A percentile compares a stretch with the other conserved stretches of the same genome.
phyloP scores from a whole-genome alignment of 495 filamentous ascomycete species.

The Pyrenula massariospora region DNA sequence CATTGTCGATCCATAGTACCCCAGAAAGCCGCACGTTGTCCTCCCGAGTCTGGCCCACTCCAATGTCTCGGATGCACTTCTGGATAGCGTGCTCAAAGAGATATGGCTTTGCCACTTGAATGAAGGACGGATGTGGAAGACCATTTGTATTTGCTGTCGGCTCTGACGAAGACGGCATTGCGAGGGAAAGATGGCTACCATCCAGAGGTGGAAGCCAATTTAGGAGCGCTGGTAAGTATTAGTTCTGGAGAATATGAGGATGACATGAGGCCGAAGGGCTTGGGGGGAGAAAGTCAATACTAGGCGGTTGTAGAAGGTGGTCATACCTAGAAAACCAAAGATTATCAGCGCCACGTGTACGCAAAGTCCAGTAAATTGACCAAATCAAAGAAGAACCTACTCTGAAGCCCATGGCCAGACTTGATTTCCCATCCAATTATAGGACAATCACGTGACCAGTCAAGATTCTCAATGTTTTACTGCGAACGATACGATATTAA shows the following conservation, averaged over 20 bases:
- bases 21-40: constrained; percentile 62
- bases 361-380: no score
- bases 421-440: no score
- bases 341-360: no score
- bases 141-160: constrained; percentile 22
- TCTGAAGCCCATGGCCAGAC: no score
- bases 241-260: no score
- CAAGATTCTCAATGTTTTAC: no score
- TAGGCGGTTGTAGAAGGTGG: background rate
- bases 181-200: background rate
- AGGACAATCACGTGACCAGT: no score
- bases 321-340: no score
- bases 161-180: constrained; percentile 8
- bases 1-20: constrained; percentile 69
- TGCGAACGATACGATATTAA: no score
- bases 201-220: background rate
- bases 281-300: background rate
- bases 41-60: constrained; percentile 48
- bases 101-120: constrained; percentile 58
- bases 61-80: constrained; percentile 40
- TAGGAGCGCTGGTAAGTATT: background rate
- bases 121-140: constrained; percentile 55
- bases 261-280: background rate
- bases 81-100: constrained; percentile 52
- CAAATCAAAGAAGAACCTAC: no score